A percentile compares a stretch with the other conserved stretches of the same genome.
Evolutionary conservation across 1,284 basidiomycete genomes (phyloP).

Genomic region (Ganoderma multipileum): DNA sequence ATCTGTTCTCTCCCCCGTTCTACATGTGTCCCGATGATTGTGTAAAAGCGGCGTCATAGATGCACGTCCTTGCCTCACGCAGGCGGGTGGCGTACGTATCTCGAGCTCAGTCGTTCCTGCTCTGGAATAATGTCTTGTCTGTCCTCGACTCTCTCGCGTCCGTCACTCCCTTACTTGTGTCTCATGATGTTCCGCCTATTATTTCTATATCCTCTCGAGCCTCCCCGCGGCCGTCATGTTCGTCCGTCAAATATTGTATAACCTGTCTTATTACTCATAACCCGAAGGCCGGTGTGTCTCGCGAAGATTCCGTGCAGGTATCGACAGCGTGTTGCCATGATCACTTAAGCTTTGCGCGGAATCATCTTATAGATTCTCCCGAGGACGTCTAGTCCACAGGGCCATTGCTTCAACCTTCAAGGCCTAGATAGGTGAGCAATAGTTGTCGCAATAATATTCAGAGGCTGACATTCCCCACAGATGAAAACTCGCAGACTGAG

Average conservation of each 20-base stretch:
- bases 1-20: neutral
- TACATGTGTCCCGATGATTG: constrained; percentile 5
- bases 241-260: constrained; percentile 22
- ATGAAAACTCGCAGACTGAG: neutral
- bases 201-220: neutral
- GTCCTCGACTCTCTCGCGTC: constrained; percentile 4
- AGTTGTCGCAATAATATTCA: neutral
- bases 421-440: neutral
- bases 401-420: neutral
- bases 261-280: constrained; percentile 26
- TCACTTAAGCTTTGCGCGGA: neutral
- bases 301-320: neutral
- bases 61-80: neutral
- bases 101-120: constrained; percentile 6
- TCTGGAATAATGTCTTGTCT: constrained; percentile 1
- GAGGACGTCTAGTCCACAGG: neutral
- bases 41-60: constrained; percentile 17
- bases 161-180: neutral
- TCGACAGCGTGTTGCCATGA: neutral
- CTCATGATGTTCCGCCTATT: constrained; percentile 1
- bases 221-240: neutral
- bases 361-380: neutral
- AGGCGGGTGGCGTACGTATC: neutral
- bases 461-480: neutral
- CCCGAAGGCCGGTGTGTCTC: neutral